Conservation (phyloP, 805 yeast species). For the Wickerhamomyces sydowiorum region DNA sequence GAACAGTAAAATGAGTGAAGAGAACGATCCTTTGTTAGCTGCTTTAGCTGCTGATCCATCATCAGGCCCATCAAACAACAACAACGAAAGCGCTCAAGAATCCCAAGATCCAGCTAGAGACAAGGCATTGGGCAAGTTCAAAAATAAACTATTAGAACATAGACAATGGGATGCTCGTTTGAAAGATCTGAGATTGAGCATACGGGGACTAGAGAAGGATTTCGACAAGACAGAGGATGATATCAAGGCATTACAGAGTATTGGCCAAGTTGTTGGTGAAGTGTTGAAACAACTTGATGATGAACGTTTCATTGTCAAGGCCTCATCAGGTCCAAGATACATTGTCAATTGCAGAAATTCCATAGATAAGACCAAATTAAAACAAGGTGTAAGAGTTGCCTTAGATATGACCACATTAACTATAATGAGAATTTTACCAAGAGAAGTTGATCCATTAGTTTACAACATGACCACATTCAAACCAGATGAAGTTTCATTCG, state of each 20-base stretch:
- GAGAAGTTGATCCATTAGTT: constrained; percentile 97
- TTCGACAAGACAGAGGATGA: constrained; percentile 95
- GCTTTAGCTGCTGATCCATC: constrained; percentile 37
- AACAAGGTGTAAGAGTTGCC: constrained; percentile 95
- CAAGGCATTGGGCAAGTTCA: constrained; percentile 71
- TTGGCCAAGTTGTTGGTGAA: constrained; percentile 96
- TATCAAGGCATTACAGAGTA: constrained; percentile 93
- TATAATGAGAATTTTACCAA: constrained; percentile 93
- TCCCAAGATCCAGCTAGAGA: constrained; percentile 62
- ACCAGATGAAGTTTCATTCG: constrained; percentile 95
- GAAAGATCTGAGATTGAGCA: constrained; percentile 74
- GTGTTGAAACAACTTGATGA: constrained; percentile 92
- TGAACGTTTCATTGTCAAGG: constrained; percentile 92
- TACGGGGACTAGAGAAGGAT: constrained; percentile 76
- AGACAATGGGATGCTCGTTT: constrained; percentile 90
- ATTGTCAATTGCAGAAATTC: constrained; percentile 97
- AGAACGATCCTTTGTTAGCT: constrained; percentile 71
- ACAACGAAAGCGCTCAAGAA: constrained; percentile 20
- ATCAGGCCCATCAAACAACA: constrained; percentile 3
- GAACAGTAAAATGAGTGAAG: constrained; percentile 43
- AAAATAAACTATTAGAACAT: constrained; percentile 85
- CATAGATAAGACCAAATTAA: constrained; percentile 72
- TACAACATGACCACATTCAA: constrained; percentile 97
- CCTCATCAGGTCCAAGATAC: constrained; percentile 95
- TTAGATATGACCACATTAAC: constrained; percentile 96